These are phyloP conservation scores for Saitozyma podzolica DNA, from an alignment of 768 basidiomycete genomes.

Conservation along the genomic window DNA sequence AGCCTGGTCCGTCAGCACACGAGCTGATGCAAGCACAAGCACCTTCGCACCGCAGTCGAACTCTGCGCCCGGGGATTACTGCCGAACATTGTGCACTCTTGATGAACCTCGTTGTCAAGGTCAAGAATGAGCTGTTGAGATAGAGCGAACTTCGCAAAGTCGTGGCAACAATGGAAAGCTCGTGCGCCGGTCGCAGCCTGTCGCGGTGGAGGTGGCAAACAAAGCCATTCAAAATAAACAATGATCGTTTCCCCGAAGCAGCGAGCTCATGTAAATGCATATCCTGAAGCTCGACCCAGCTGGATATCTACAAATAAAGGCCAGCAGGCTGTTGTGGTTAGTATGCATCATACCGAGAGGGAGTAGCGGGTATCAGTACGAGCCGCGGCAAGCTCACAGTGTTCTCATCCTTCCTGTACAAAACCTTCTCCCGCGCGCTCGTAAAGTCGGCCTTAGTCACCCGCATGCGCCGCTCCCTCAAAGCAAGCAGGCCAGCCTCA, in stretches of 20 bases:
- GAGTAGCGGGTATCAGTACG: no score
- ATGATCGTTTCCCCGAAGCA: neutral
- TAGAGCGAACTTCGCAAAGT: neutral
- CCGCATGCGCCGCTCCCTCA: slow-evolving; percentile 79
- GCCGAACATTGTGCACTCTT: slow-evolving; percentile 30
- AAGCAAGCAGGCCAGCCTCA: slow-evolving; percentile 92
- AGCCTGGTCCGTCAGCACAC: slow-evolving; percentile 25
- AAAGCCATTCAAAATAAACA: slow-evolving; percentile 1
- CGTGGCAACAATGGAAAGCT: neutral
- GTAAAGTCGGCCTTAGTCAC: slow-evolving; percentile 66
- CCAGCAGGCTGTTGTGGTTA: slow-evolving; percentile 22
- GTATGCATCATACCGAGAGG: neutral
- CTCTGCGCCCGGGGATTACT: slow-evolving; percentile 39
- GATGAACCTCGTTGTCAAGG: neutral
- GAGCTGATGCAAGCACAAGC: neutral
- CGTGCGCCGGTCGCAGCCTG: no score
- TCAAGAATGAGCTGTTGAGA: neutral
- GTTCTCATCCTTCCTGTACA: slow-evolving; percentile 97
- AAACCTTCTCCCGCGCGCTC: slow-evolving; percentile 86
- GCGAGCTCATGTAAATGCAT: neutral
- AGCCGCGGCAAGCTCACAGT: slow-evolving; percentile 54
- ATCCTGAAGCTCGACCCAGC: no score
- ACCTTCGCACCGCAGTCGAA: slow-evolving; percentile 45
- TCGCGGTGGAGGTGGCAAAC: neutral
- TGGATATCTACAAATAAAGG: slow-evolving; percentile 15